A percentile compares a stretch with the other conserved stretches of the same genome.
These are phyloP conservation scores for Auriscalpium microsporum DNA, from an alignment of 768 basidiomycete species.

Conservation along the genomic window DNA sequence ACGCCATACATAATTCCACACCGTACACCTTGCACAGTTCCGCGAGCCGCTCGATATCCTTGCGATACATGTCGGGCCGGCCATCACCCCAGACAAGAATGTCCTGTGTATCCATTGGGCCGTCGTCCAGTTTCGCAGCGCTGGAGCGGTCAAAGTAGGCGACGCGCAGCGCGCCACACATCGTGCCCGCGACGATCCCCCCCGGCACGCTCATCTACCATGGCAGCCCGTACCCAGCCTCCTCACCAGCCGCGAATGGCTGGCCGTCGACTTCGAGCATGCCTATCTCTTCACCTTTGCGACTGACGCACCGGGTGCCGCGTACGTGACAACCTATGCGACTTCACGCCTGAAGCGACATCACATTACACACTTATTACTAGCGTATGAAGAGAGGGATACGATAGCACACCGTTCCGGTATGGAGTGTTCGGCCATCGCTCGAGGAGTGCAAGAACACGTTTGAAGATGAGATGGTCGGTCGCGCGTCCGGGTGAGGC, in stretches of 20 bases:
- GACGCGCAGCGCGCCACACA: constrained; percentile 22
- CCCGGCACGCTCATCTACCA: too few species aligned
- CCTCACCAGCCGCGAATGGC: too few species aligned
- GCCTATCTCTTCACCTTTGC: too few species aligned
- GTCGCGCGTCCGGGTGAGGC: constrained; percentile 20
- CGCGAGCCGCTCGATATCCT: too few species aligned
- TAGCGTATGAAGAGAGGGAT: constrained; percentile 24
- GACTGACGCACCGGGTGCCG: too few species aligned
- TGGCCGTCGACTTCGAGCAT: too few species aligned
- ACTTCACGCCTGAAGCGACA: constrained; percentile 18
- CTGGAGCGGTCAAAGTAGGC: constrained; percentile 26
- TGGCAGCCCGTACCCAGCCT: too few species aligned
- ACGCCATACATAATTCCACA: constrained; percentile 29
- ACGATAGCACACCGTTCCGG: constrained; percentile 25
- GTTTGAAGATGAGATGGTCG: constrained; percentile 24
- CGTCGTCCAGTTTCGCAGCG: constrained; percentile 17
- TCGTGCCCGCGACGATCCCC: too few species aligned
- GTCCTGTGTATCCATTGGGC: not conserved
- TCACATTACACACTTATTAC: constrained; percentile 7
- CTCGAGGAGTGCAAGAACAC: constrained; percentile 25
- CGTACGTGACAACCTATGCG: too few species aligned
- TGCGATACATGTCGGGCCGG: too few species aligned
- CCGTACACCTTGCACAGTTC: constrained; percentile 16
- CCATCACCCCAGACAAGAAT: not conserved
- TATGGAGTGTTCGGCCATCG: constrained; percentile 29